Conservation (phyloP, 495 filamentous ascomycete species). For the Podospora anserina region DNA sequence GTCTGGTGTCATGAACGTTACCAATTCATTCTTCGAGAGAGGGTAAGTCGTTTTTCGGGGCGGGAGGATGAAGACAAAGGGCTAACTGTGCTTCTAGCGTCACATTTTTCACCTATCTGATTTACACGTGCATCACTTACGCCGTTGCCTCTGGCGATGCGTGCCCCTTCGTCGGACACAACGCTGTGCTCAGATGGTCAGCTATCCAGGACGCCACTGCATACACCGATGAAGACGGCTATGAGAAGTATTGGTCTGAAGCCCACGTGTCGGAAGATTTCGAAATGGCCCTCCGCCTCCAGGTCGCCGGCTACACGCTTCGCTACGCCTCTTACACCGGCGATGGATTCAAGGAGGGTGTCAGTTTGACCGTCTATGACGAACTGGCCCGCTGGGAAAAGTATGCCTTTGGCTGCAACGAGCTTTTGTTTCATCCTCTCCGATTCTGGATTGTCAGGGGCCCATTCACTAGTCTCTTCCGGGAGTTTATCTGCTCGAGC, state of each 20-base stretch:
- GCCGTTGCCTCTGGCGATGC: constrained; percentile 79
- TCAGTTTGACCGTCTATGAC: constrained; percentile 84
- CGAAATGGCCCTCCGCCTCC: constrained; percentile 78
- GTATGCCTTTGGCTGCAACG: constrained; percentile 85
- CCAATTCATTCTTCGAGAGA: constrained; percentile 67
- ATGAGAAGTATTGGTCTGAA: constrained; percentile 83
- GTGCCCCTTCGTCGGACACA: constrained; percentile 76
- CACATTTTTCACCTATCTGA: constrained; percentile 80
- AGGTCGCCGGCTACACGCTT: constrained; percentile 68
- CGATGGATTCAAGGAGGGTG: constrained; percentile 79
- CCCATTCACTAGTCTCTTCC: constrained; percentile 74
- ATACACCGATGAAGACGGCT: constrained; percentile 63
- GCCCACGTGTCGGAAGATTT: constrained; percentile 80
- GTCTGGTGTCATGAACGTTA: constrained; percentile 82
- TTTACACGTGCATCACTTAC: constrained; percentile 75
- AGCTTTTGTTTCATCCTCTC: constrained; percentile 74
- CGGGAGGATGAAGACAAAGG: no score
- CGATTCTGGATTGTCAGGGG: constrained; percentile 59
- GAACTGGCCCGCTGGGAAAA: constrained; percentile 82
- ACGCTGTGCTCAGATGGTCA: constrained; percentile 74
- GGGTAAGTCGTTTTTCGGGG: constrained; percentile 29
- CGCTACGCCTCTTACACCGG: constrained; percentile 69
- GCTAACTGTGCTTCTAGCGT: constrained; percentile 36
- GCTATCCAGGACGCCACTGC: constrained; percentile 68
- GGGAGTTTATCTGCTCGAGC: constrained; percentile 62